A percentile compares a stretch with the other conserved stretches of the same genome.
Conservation (phyloP, 78 protist species). For the Pelomyxa schiedti region DNA sequence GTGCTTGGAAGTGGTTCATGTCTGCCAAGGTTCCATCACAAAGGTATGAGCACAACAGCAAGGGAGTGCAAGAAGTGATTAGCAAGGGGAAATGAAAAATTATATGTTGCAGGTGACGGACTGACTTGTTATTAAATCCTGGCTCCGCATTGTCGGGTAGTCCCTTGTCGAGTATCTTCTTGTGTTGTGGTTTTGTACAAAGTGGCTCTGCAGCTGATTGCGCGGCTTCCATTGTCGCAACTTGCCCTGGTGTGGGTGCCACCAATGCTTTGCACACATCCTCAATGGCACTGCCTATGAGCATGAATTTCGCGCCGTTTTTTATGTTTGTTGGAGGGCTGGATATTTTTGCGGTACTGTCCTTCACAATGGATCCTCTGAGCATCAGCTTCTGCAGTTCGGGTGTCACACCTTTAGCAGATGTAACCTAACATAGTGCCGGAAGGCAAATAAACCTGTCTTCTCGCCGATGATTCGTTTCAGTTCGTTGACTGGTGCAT, state of each 20-base stretch:
- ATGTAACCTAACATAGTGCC: no score
- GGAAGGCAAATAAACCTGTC: no score
- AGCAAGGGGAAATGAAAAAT: background rate
- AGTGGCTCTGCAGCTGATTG: background rate
- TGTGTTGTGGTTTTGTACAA: no score
- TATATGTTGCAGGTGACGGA: no score
- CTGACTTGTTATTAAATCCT: no score
- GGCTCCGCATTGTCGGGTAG: no score
- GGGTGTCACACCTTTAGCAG: no score
- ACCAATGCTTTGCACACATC: background rate
- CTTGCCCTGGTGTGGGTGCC: background rate
- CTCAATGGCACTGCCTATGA: background rate
- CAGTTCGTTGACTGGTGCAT: no score
- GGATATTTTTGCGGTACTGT: background rate
- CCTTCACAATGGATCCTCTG: background rate
- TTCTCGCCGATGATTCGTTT: no score
- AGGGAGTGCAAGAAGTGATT: background rate
- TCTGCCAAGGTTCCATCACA: no score
- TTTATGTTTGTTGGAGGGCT: background rate
- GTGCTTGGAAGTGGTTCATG: no score
- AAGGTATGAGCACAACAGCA: background rate
- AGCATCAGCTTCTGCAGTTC: background rate
- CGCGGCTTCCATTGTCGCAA: background rate
- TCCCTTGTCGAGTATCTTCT: no score
- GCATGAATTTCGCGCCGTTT: background rate